Percentiles rank a stretch among this genome's conserved stretches.
These are phyloP conservation scores for Fraxinus cuspidata DNA, from an alignment of 257 asterid genomes.

Conservation along the genomic window DNA sequence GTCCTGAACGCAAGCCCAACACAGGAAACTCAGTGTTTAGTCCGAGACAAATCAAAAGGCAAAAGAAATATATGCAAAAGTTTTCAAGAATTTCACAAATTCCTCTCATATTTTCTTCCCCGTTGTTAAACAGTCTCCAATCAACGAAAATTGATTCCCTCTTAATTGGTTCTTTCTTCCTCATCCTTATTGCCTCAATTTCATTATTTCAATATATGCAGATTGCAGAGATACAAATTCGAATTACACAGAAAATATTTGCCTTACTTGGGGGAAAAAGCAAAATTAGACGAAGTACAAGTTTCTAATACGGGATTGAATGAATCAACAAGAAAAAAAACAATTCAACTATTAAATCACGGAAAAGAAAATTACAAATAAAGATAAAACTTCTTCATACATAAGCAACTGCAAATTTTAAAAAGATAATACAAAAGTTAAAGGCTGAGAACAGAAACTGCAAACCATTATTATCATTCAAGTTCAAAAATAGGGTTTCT, in stretches of 20 bases:
- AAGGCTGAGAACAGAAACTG: background rate
- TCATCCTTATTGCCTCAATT: background rate
- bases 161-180: background rate
- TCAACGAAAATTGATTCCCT: background rate
- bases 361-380: background rate
- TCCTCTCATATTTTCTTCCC: background rate
- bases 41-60: background rate
- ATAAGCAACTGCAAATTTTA: background rate
- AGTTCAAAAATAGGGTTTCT: conserved; percentile 47
- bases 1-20: conserved; percentile 38
- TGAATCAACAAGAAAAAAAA: background rate
- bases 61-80: background rate
- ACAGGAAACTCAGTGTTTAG: conserved; percentile 16
- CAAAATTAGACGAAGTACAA: background rate
- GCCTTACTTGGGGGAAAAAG: background rate
- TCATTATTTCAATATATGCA: background rate
- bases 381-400: conserved; percentile 4
- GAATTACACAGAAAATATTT: background rate
- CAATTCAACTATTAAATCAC: background rate
- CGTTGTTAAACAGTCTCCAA: background rate
- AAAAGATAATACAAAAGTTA: background rate
- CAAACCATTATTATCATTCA: conserved; percentile 34
- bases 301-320: background rate
- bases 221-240: background rate
- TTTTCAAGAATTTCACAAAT: conserved; percentile 1